phyloP scores from a whole-genome alignment of 2,329 filamentous ascomycete species.

The Cercospora sp. region DNA sequence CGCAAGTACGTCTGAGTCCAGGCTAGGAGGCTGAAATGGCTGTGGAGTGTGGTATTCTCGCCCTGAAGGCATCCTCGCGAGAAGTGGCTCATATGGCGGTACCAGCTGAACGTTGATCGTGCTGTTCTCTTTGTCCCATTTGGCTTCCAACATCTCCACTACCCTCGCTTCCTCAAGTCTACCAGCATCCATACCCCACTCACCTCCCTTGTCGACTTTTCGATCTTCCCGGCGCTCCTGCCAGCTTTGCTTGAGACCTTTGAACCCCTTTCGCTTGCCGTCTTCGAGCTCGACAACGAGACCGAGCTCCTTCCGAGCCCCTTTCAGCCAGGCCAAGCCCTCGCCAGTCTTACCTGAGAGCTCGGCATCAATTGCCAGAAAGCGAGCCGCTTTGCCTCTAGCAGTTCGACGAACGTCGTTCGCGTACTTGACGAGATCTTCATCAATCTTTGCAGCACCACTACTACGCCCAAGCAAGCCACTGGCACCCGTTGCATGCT shows the following conservation, averaged over 20 bases:
- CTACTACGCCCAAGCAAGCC: constrained; percentile 48
- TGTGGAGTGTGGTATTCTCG: constrained; percentile 78
- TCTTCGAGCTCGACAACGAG: constrained; percentile 50
- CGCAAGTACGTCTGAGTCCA: constrained; percentile 65
- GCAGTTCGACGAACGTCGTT: constrained; percentile 73
- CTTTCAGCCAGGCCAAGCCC: constrained; percentile 82
- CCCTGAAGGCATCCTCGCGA: constrained; percentile 81
- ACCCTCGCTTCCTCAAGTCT: constrained; percentile 81
- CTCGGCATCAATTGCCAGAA: constrained; percentile 89
- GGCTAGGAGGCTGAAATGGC: constrained; percentile 63
- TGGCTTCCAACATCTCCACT: constrained; percentile 80
- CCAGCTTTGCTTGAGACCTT: constrained; percentile 71
- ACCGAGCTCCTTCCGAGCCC: constrained; percentile 73
- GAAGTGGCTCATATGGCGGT: constrained; percentile 68
- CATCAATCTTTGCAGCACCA: constrained; percentile 58
- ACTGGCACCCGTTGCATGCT: constrained; percentile 76
- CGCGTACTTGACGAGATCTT: constrained; percentile 68
- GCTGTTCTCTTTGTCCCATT: constrained; percentile 93
- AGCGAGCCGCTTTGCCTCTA: constrained; percentile 82
- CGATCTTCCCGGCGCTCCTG: constrained; percentile 77
- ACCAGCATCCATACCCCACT: constrained; percentile 82
- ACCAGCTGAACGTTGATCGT: constrained; percentile 83
- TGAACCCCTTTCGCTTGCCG: constrained; percentile 58
- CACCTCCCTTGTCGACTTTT: constrained; percentile 68
- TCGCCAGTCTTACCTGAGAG: constrained; percentile 76